These are phyloP conservation scores for Ceriops zippeliana DNA, from an alignment of 345 rosid species.

Conservation along the genomic window DNA sequence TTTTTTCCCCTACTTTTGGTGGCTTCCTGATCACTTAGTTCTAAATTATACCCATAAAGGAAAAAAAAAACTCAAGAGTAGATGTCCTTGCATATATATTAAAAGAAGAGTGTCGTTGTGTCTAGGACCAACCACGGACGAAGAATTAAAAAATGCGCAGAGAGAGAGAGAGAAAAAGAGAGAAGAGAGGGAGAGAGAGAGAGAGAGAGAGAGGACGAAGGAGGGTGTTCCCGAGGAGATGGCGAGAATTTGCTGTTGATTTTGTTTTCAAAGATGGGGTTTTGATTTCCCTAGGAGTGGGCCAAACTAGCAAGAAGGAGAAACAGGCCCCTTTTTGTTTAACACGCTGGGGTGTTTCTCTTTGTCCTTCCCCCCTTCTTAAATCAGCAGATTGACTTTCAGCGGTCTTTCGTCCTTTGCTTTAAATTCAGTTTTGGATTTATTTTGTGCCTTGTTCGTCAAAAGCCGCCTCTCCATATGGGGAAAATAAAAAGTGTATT, in stretches of 20 bases:
- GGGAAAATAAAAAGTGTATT: no score
- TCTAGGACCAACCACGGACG: background rate
- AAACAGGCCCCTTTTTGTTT: conserved; percentile 26
- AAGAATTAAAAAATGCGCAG: background rate
- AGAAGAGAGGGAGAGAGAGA: background rate
- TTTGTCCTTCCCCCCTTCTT: conserved; percentile 16
- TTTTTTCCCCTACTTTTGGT: no score
- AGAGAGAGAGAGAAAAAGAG: background rate
- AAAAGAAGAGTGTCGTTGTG: background rate
- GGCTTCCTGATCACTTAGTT: no score
- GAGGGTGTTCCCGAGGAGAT: conserved; percentile 33
- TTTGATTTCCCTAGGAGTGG: conserved; percentile 7
- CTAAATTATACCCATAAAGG: no score
- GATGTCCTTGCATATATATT: background rate
- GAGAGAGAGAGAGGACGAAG: background rate
- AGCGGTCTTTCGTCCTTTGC: no score
- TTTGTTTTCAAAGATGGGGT: conserved; percentile 23
- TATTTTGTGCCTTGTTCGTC: background rate
- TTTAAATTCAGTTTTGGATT: background rate
- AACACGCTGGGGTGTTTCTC: conserved; percentile 31
- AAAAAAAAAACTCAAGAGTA: background rate
- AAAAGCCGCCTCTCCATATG: no score
- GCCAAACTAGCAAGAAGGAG: conserved; percentile 7
- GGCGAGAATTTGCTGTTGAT: conserved; percentile 38
- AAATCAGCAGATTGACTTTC: conserved; percentile 5